Evolutionary conservation across 345 rosid genomes (phyloP), one percentile per base, ranked within the genome.

Genomic region (Syzygium aqueum): DNA sequence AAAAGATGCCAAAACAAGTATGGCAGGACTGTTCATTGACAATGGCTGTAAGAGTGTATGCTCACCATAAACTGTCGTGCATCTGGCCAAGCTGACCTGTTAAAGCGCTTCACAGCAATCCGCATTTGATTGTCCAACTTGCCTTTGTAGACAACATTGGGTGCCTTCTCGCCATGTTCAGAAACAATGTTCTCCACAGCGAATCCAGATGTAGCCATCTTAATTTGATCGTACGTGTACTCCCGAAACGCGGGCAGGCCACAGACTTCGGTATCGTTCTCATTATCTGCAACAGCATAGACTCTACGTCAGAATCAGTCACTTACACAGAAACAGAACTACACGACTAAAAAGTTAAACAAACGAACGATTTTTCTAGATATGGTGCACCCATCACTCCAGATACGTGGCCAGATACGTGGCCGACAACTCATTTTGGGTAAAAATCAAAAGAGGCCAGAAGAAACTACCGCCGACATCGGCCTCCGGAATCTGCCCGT

Each of bases 21-120:
- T 33, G 80, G 25, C 46, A 67, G 25, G 80, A 33, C 33, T 33
- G 46, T 67, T 67, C 25, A 33, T 33, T 67, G 43, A 51, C 63
- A 2, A 53, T 40, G 15, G 63, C 59, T 8, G 17, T 11, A 2
- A 51, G 15, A 63, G 53, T 27, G 46, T 53, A 78, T 23, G 46
- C 80, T 87, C 91, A 96, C 99, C 85, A 95, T 89, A 90, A 97
- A 97, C 89, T 97, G 99, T 2, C 93, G 89, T 8, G 97, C 84
- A 92, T 97, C 98, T 16, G 99, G 97, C 99, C 99, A 97, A n/a
- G 99, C 98, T 37, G 94, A 88, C 89, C 94, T 93, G 46, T 93
- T 95, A 91, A 97, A 97, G 77, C 97, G 95, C 91, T 97, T 97
- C 65, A 97, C 98, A 28, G 97, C 99, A 86, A 96, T 95, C 90